Evolutionary conservation across 2,329 filamentous ascomycete species (phyloP), one percentile per base, ranked within the genome.

Genomic region (Coniosporium tulheliwenetii): DNA sequence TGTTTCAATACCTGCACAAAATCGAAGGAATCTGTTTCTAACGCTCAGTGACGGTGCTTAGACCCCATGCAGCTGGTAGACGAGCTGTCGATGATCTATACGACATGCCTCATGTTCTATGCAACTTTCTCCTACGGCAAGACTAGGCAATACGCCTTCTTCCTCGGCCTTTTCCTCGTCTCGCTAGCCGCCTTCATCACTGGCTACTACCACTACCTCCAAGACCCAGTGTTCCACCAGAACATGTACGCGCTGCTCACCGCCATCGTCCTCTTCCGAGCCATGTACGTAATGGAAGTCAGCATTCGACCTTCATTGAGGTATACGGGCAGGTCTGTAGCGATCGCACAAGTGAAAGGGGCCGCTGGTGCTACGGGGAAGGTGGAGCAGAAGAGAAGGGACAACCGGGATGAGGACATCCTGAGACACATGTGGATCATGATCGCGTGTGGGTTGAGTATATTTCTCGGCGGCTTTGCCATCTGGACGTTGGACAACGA

Each of bases 161-260:
- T 70, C 10, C 64, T 86, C 8, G 82, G 67, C 7, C 34, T 77
- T 4, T 66, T 65, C 10, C 66, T 84, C 8, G 53, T 75, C 5
- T 60, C 52, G 2, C 54, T 73, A 14, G 61, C 67, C 4, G 43
- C 70, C 26, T 81, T 78, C 51, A 87, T 93, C 56, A 91, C 85
- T 10, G 67, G 81, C 34, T 75, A 81, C 58, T 93, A 93, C 60
- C 81, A 86, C 54, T 76, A 83, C 46, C 75, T 86, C 12, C 84
- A 87, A 54, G 79, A 93, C 47, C 84, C 85, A 0, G 66, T 75
- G 1, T 93, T 93, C 58, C 85, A 93, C 60, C 84, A 93, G 56
- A 78, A 76, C 45, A 80, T 79, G 4, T 93, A 86, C 50, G 82
- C 77, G 1, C 54, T 81, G 3, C 63, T 93, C 36, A 91, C 84